Base-by-base conservation (phyloP, 2,329 filamentous ascomycete species). In the Fonsecaea nubica region DNA sequence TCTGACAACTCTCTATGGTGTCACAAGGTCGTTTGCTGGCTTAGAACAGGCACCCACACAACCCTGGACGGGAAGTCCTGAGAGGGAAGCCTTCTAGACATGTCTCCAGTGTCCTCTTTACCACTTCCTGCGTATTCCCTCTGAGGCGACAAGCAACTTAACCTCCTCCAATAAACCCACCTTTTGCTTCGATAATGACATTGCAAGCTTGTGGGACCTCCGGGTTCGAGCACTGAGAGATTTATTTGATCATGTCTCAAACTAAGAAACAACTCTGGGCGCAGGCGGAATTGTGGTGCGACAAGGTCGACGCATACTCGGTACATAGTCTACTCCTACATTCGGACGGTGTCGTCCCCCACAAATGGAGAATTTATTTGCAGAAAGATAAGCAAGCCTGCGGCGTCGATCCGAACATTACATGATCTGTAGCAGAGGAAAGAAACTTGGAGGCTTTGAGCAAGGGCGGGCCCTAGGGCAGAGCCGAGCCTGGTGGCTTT, bases 401-500 rank as follows among this genome's bases (percentile, higher is more conserved):
- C 18, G 45, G 45, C 45, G 45, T 50, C 45, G 45, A 50, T 50
- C 45, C 45, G 45, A 50, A 50, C 40, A 50, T 50, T 50, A 30
- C 38, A 48, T 33, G 38, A 59, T 18, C 18, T 40, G 38, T 21
- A n/a, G 15, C 15, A 53, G 25, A 54, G 36, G 45, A 18, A 10
- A 6, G 45, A 54, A 54, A 30, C 32, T 35, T 45, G 35, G 30
- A 45, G 42, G n/a, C 42, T 61, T 38, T 53, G 45, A 61, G 45
- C 45, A 53, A n/a, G 42, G 45, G 40, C 58, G 58, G 58, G 45
- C 33, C 58, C 58, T 61, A 61, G 58, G 58, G 58, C 58, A 61
- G 58, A 61, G 58, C 58, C 58, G 58, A 61, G 45, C 58, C 58
- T 48, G 57, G 57, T 61, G 21, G 33, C 32, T 48, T 53, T 61